A percentile compares a stretch with the other conserved stretches of the same genome.
phyloP scores from a whole-genome alignment of 345 rosid species.

The Cardamine resedifolia region DNA sequence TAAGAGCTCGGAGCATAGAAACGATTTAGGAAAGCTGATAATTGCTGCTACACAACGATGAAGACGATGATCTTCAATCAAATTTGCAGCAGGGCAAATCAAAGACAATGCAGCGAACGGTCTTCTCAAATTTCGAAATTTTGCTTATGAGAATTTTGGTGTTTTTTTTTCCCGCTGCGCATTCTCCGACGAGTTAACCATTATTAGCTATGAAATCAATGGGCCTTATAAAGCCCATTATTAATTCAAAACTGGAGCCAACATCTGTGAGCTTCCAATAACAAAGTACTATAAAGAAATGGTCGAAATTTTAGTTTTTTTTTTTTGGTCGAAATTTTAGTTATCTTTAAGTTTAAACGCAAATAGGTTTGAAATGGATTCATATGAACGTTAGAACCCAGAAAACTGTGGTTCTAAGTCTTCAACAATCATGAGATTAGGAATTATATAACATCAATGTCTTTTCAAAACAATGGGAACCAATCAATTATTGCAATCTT shows the following conservation, averaged over 20 bases:
- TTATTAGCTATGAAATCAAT: not conserved
- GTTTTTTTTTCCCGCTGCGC: constrained; percentile 19
- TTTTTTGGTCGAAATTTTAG: not conserved
- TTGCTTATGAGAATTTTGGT: not conserved
- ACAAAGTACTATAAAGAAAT: not conserved
- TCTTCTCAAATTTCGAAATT: constrained; percentile 24
- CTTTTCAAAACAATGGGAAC: constrained; percentile 21
- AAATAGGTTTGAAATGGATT: not conserved
- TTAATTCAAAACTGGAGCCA: not conserved
- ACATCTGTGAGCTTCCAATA: not conserved
- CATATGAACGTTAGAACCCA: not conserved
- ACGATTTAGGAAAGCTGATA: not conserved
- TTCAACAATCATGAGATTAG: constrained; percentile 2
- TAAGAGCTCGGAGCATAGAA: not conserved
- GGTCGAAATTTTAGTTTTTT: not conserved
- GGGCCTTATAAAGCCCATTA: constrained; percentile 25
- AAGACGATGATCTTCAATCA: constrained; percentile 8
- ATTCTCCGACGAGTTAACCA: not conserved
- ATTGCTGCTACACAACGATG: constrained; percentile 3
- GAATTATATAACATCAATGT: not conserved
- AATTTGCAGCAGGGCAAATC: constrained; percentile 1
- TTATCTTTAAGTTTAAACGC: not conserved
- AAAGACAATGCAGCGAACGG: constrained; percentile 17
- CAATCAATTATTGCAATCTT: constrained; percentile 24
- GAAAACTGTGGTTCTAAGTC: not conserved